Conservation (phyloP, 2,329 filamentous ascomycete genomes). For the Huntiella bhutanensis region DNA sequence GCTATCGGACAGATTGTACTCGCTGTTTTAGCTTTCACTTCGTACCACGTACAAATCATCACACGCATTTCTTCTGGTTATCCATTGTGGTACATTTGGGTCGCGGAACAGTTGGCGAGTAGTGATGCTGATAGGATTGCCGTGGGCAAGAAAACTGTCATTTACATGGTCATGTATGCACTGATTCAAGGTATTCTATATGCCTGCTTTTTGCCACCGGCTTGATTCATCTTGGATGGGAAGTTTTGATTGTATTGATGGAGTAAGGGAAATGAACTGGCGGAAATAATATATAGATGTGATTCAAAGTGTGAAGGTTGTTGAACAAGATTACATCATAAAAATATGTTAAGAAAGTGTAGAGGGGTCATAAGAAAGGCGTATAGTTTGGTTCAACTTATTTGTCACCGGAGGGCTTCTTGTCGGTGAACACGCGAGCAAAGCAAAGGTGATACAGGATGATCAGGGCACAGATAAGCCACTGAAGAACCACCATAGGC, state of each 20-base stretch:
- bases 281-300: not conserved
- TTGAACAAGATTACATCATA: not conserved
- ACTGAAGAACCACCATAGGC: conserved; percentile 9
- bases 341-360: not conserved
- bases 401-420: conserved; percentile 1
- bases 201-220: conserved; percentile 79
- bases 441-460: conserved; percentile 11
- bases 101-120: conserved; percentile 33
- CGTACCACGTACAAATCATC: conserved; percentile 86
- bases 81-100: conserved; percentile 73
- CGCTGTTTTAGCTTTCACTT: conserved; percentile 51
- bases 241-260: not conserved
- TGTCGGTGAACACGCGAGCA: conserved; percentile 8
- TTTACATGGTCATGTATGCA: conserved; percentile 65
- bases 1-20: conserved; percentile 57
- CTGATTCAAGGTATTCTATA: conserved; percentile 68
- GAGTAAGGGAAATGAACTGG: not conserved
- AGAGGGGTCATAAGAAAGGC: not conserved
- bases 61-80: conserved; percentile 76
- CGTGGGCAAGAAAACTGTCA: conserved; percentile 26
- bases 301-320: not conserved
- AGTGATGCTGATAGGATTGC: conserved; percentile 13
- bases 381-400: too few species aligned
- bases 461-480: conserved; percentile 10
- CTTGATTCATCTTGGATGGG: conserved; percentile 25